Evolutionary conservation across 176 grass and related monocot species (phyloP).

Genomic region (Musa beccarii): DNA sequence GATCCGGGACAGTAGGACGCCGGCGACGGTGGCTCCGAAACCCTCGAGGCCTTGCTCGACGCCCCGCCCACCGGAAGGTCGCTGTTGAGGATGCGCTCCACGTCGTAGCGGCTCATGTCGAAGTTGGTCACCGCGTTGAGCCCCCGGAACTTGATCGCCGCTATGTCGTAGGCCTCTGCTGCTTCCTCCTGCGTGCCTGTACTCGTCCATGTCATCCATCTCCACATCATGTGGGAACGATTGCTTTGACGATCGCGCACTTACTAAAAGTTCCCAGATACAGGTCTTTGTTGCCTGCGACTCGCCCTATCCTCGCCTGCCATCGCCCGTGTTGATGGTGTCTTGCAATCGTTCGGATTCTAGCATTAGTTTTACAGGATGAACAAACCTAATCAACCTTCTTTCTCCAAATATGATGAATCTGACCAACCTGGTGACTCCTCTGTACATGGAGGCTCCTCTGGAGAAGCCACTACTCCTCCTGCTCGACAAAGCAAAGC

Average conservation of each 20-base stretch:
- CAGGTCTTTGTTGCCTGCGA: slow-evolving; percentile 95
- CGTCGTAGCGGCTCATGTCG: slow-evolving; percentile 90
- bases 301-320: slow-evolving; percentile 93
- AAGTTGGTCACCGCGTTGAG: slow-evolving; percentile 91
- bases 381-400: background rate
- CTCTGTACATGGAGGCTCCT: slow-evolving; percentile 94
- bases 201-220: background rate
- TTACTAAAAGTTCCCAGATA: slow-evolving; percentile 93
- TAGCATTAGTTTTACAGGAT: slow-evolving; percentile 6
- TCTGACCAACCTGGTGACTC: slow-evolving; percentile 65
- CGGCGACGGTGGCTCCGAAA: slow-evolving; percentile 25
- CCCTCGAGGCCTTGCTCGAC: slow-evolving; percentile 11
- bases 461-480: slow-evolving; percentile 97
- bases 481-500: slow-evolving; percentile 29
- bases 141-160: slow-evolving; percentile 88
- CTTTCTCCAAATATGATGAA: slow-evolving; percentile 1
- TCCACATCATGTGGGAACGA: slow-evolving; percentile 1
- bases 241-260: background rate
- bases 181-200: slow-evolving; percentile 86
- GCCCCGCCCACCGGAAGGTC: slow-evolving; percentile 49
- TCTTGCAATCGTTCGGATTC: slow-evolving; percentile 24
- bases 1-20: background rate
- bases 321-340: slow-evolving; percentile 92
- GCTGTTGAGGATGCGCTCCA: slow-evolving; percentile 85
- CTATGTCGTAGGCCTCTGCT: slow-evolving; percentile 85